A percentile compares a stretch with the other conserved stretches of the same genome.
Evolutionary conservation across 1,284 basidiomycete genomes (phyloP).

Genomic region (Tylopilus orsonianus): DNA sequence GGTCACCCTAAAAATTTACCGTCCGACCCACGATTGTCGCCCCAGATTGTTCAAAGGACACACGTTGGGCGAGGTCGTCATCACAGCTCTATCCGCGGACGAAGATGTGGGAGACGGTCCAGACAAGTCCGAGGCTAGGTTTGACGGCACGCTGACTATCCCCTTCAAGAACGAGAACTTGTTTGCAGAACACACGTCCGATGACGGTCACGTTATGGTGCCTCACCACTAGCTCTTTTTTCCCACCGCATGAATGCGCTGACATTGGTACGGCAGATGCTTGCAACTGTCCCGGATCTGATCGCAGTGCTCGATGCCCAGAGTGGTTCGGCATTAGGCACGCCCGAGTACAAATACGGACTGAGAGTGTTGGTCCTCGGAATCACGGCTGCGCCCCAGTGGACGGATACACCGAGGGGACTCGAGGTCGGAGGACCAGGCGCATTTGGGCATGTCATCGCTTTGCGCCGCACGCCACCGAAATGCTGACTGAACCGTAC

Average conservation of each 20-base stretch:
- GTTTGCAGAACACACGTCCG: slow-evolving; percentile 40
- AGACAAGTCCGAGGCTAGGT: slow-evolving; percentile 11
- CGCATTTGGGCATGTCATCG: slow-evolving; percentile 33
- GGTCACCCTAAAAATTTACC: no score
- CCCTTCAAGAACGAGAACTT: slow-evolving; percentile 68
- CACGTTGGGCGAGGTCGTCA: slow-evolving; percentile 50
- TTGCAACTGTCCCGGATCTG: slow-evolving; percentile 56
- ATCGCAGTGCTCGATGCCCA: slow-evolving; percentile 59
- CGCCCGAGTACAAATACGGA: slow-evolving; percentile 51
- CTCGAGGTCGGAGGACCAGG: slow-evolving; percentile 51
- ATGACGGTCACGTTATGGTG: slow-evolving; percentile 28
- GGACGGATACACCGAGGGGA: slow-evolving; percentile 52
- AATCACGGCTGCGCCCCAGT: slow-evolving; percentile 55
- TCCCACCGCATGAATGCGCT: slow-evolving; percentile 6
- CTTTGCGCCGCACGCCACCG: neutral
- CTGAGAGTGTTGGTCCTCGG: slow-evolving; percentile 57
- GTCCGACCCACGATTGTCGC: neutral
- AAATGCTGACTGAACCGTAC: slow-evolving; percentile 10
- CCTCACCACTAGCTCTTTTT: neutral
- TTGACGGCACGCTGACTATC: slow-evolving; percentile 38
- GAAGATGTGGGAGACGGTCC: slow-evolving; percentile 20
- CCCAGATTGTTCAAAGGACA: slow-evolving; percentile 42
- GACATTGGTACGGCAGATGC: slow-evolving; percentile 22
- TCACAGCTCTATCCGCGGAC: slow-evolving; percentile 35
- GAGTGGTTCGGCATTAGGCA: slow-evolving; percentile 54